Evolutionary conservation across 441 rosid species (phyloP).

Genomic region (Syzygium malaccense): DNA sequence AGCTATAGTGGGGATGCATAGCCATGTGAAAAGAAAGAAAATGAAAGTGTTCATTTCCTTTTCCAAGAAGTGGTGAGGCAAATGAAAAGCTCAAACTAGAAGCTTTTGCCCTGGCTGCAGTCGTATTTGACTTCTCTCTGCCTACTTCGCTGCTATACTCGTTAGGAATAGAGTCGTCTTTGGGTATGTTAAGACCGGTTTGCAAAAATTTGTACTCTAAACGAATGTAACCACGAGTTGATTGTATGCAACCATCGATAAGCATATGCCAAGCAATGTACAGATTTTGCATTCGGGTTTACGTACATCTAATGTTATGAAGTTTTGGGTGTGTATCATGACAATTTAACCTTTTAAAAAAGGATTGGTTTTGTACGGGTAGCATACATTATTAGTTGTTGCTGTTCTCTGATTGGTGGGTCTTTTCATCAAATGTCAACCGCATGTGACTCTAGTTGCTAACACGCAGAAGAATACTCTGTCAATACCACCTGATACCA

Average conservation of each 20-base stretch:
- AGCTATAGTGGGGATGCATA: background rate
- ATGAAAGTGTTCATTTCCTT: background rate
- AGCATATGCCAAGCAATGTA: background rate
- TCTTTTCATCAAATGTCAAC: background rate
- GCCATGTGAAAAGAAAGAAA: background rate
- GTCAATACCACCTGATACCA: background rate
- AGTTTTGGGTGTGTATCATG: background rate
- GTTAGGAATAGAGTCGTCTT: background rate
- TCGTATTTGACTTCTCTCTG: background rate
- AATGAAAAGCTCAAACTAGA: background rate
- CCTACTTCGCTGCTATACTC: background rate
- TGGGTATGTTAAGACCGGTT: background rate
- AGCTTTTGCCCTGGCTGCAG: background rate
- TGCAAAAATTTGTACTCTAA: background rate
- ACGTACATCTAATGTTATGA: background rate
- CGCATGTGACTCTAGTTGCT: background rate
- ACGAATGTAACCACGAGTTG: background rate
- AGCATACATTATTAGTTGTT: background rate
- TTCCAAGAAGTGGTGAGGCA: background rate
- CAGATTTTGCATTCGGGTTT: background rate
- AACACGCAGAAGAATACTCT: background rate
- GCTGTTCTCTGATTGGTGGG: background rate
- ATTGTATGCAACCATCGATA: background rate
- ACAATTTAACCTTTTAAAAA: background rate
- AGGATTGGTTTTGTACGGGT: background rate